Conservation (phyloP, 148 eudicot genomes). For the Rhododendron vialii region DNA sequence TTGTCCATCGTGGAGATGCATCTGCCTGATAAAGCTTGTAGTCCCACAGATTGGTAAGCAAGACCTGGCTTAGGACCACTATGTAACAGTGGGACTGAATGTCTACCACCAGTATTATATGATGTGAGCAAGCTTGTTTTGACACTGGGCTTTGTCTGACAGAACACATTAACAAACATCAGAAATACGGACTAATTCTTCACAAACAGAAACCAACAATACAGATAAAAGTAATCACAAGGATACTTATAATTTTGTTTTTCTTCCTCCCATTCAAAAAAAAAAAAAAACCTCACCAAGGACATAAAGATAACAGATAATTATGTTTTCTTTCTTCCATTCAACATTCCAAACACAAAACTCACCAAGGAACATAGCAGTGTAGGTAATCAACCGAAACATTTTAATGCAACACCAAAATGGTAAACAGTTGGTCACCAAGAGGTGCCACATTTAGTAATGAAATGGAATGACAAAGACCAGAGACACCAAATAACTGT, state of each 20-base stretch:
- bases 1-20: constrained; percentile 30
- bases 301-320: background rate
- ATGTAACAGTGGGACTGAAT: constrained; percentile 20
- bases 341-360: background rate
- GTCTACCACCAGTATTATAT: constrained; percentile 16
- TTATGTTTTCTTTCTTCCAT: background rate
- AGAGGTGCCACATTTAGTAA: background rate
- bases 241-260: background rate
- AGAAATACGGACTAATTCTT: background rate
- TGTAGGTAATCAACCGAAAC: background rate
- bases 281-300: background rate
- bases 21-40: constrained; percentile 24
- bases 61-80: constrained; percentile 18
- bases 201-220: background rate
- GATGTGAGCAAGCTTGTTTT: constrained; percentile 14
- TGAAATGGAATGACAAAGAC: background rate
- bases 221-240: background rate
- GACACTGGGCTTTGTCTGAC: constrained; percentile 12
- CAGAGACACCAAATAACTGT: background rate
- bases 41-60: constrained; percentile 11
- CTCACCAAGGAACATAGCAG: background rate
- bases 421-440: background rate
- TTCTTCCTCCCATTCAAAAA: background rate
- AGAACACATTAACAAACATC: constrained; percentile 9
- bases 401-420: background rate